These are phyloP conservation scores for Wickerhamia fluorescens DNA, from an alignment of 805 yeast species.

Conservation along the genomic window DNA sequence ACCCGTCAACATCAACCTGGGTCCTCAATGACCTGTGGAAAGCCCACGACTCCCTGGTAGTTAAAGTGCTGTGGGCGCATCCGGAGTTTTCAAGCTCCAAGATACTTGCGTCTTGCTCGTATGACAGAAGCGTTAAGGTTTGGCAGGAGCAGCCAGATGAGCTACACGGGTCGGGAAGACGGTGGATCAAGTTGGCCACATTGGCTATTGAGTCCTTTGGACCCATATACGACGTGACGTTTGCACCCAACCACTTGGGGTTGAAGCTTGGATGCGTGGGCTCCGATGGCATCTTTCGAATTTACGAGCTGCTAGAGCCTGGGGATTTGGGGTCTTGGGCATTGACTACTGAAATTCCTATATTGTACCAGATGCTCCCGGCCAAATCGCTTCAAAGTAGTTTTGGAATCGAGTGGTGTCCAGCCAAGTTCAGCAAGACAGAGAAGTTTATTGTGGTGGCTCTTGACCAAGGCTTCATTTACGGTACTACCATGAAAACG, in stretches of 20 bases:
- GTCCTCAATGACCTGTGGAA: slow-evolving; percentile 83
- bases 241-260: slow-evolving; percentile 82
- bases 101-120: slow-evolving; percentile 79
- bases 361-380: slow-evolving; percentile 57
- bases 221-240: slow-evolving; percentile 82
- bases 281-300: slow-evolving; percentile 75
- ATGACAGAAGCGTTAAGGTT: slow-evolving; percentile 79
- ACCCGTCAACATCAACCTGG: slow-evolving; percentile 67
- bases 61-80: slow-evolving; percentile 83
- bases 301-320: slow-evolving; percentile 87
- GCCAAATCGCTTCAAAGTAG: slow-evolving; percentile 79
- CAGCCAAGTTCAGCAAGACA: slow-evolving; percentile 62
- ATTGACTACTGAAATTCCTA: slow-evolving; percentile 60
- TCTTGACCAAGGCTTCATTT: slow-evolving; percentile 81
- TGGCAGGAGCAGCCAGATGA: slow-evolving; percentile 90
- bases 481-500: slow-evolving; percentile 21
- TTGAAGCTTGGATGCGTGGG: slow-evolving; percentile 81
- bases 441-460: slow-evolving; percentile 84
- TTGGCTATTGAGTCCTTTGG: slow-evolving; percentile 77
- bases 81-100: slow-evolving; percentile 80
- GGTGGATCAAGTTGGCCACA: slow-evolving; percentile 75
- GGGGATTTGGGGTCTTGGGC: slow-evolving; percentile 83
- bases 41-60: slow-evolving; percentile 88
- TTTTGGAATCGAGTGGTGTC: slow-evolving; percentile 86
- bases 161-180: slow-evolving; percentile 64